Evolutionary conservation across 2,329 filamentous ascomycete genomes (phyloP).

Genomic region (Fusarium xylarioides): DNA sequence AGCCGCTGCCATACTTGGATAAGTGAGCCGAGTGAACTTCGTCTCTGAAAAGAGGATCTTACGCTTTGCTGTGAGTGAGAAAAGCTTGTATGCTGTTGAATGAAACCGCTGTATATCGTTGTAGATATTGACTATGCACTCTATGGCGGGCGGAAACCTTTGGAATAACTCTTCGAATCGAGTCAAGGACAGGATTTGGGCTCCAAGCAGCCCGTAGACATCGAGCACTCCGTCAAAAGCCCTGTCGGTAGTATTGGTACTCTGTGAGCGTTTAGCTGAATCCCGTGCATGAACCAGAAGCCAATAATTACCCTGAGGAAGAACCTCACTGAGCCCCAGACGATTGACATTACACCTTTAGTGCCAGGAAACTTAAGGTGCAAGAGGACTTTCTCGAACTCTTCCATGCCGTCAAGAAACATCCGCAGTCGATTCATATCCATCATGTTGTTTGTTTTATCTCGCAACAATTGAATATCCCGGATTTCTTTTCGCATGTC

Average conservation of each 20-base stretch:
- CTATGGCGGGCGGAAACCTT: not conserved
- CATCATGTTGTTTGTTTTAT: not conserved
- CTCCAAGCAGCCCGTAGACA: not conserved
- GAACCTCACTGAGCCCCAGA: not conserved
- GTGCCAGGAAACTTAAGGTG: not conserved
- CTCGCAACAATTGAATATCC: not conserved
- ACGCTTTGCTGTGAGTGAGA: not conserved
- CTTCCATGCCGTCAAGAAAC: not conserved
- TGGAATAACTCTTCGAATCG: not conserved
- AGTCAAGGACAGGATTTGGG: not conserved
- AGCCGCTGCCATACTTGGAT: constrained; percentile 7
- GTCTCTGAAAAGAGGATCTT: rapidly evolving
- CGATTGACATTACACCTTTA: not conserved
- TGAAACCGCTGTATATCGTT: not conserved
- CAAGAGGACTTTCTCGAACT: not conserved
- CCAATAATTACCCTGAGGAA: not conserved
- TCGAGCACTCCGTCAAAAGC: constrained; percentile 3
- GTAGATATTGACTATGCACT: not conserved
- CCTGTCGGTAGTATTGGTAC: not conserved
- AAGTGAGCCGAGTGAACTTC: rapidly evolving
- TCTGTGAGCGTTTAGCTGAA: not conserved
- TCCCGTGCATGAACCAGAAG: rapidly evolving
- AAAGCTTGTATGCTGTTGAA: not conserved
- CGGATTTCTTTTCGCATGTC: not conserved
- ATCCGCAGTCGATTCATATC: constrained; percentile 9